A percentile compares a stretch with the other conserved stretches of the same genome.
Evolutionary conservation across 1,139 yeast genomes (phyloP).

Genomic region (Geotrichum cucujoidarum): DNA sequence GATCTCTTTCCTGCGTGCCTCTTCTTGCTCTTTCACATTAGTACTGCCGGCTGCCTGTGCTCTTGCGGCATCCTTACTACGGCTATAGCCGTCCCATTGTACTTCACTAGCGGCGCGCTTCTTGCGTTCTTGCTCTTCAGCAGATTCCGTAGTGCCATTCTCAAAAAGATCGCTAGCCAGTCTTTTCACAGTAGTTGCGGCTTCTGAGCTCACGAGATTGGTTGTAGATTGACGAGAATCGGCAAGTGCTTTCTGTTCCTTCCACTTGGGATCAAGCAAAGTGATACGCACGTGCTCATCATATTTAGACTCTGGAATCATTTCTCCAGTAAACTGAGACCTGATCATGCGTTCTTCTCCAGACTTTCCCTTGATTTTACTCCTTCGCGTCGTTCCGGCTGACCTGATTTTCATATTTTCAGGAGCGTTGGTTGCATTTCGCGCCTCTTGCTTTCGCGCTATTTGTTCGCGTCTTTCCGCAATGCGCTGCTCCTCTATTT

Average conservation of each 20-base stretch:
- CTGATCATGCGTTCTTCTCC: slow-evolving; percentile 43
- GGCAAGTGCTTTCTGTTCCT: slow-evolving; percentile 59
- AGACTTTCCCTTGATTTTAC: slow-evolving; percentile 32
- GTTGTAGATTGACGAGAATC: slow-evolving; percentile 58
- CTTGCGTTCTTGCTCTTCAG: slow-evolving; percentile 20
- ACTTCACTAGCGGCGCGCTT: slow-evolving; percentile 25
- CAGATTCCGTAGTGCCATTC: slow-evolving; percentile 3
- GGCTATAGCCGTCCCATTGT: slow-evolving; percentile 33
- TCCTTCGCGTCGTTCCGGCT: slow-evolving; percentile 62
- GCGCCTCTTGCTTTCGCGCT: slow-evolving; percentile 18
- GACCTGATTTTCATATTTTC: slow-evolving; percentile 59
- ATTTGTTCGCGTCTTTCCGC: slow-evolving; percentile 16
- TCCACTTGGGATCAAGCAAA: slow-evolving; percentile 73
- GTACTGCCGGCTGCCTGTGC: slow-evolving; percentile 28
- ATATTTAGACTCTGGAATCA: slow-evolving; percentile 66
- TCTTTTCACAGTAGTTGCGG: slow-evolving; percentile 67
- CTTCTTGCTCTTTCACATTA: slow-evolving; percentile 26
- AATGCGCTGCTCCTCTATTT: slow-evolving; percentile 13
- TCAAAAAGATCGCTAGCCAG: slow-evolving; percentile 41
- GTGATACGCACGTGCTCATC: slow-evolving; percentile 69
- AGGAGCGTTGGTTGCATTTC: slow-evolving; percentile 35
- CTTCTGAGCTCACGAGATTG: slow-evolving; percentile 64
- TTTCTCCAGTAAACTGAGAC: slow-evolving; percentile 70
- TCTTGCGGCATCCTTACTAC: slow-evolving; percentile 26
- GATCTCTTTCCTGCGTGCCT: slow-evolving; percentile 21